Evolutionary conservation across 805 yeast genomes (phyloP), one percentile per base, ranked within the genome.

Genomic region (Kodamaea restingae): DNA sequence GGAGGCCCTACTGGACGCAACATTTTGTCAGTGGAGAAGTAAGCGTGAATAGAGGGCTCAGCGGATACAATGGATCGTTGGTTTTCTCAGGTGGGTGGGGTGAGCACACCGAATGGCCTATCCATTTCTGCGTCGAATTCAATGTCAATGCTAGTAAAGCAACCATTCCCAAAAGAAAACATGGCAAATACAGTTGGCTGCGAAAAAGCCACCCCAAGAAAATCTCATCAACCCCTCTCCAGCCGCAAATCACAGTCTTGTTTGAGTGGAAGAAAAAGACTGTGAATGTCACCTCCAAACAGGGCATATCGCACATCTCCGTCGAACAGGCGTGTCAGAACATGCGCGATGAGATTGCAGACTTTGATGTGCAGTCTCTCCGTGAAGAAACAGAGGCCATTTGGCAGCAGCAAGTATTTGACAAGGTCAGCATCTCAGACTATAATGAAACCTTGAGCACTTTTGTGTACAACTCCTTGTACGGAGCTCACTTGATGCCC

Each of bases 21-120:
- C 45, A 54, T 34, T 54, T 59, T 39, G 51, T 48, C n/a, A 48
- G 52, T 36, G 61, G 63, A 2, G 40, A 54, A 3, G 38, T 57
- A 21, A 43, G 38, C 9, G 50, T 54, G 21, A 42, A 46, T 1
- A 26, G 22, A 6, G 44, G 44, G 21, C 29, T 35, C 15, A 25
- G 39, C n/a, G 49, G 48, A 2, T 60, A 62, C 42, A 40, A 46
- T 7, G 65, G 65, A 2, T 22, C 47, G 11, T 46, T 55, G 0
- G 48, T 56, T 2, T 46, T 58, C 21, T 45, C 47, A 11, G 61
- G 63, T 15, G 67, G 67, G 4, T 60, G 65, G 64, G 62, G 60
- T 9, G 51, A 52, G 6, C 59, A 57, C 35, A 30, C 35, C 6
- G 43, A 55, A 1, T 60, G 62, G 62, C 51, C 49, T 3, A 48